Conservation (phyloP, 1,284 basidiomycete genomes). For the Sporisorium graminicola region DNA sequence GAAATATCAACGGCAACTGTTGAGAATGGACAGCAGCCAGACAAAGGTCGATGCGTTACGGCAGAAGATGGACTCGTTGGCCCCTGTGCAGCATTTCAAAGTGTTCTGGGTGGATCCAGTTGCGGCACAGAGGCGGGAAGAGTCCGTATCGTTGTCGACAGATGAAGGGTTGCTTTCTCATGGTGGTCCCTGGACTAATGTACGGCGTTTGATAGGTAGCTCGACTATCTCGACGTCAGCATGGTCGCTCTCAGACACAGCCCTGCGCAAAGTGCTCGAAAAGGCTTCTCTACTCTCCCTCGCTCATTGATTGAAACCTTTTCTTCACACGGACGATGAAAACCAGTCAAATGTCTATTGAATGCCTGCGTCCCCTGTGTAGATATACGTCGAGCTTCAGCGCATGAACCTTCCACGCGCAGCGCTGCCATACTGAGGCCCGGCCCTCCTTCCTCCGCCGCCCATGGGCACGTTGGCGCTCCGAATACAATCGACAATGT, state of each 20-base stretch:
- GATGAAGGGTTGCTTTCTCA: constrained; percentile 27
- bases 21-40: not conserved
- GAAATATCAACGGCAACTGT: not conserved
- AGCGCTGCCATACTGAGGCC: constrained; percentile 3
- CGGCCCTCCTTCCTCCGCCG: not conserved
- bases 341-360: not conserved
- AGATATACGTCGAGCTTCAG: not conserved
- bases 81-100: constrained; percentile 23
- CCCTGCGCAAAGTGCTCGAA: constrained; percentile 15
- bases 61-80: constrained; percentile 16
- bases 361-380: not conserved
- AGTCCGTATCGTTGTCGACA: constrained; percentile 5
- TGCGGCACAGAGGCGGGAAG: not conserved
- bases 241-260: constrained; percentile 17
- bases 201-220: constrained; percentile 4
- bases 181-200: constrained; percentile 14
- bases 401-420: constrained; percentile 26
- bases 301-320: not conserved
- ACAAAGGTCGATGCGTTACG: not conserved
- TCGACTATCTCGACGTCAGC: not conserved
- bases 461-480: constrained; percentile 47
- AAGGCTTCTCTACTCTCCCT: constrained; percentile 11
- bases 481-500: constrained; percentile 55
- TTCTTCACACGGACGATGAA: not conserved
- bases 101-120: constrained; percentile 3